Evolutionary conservation across 345 rosid genomes (phyloP).

Genomic region (Hibiscus syriacus): DNA sequence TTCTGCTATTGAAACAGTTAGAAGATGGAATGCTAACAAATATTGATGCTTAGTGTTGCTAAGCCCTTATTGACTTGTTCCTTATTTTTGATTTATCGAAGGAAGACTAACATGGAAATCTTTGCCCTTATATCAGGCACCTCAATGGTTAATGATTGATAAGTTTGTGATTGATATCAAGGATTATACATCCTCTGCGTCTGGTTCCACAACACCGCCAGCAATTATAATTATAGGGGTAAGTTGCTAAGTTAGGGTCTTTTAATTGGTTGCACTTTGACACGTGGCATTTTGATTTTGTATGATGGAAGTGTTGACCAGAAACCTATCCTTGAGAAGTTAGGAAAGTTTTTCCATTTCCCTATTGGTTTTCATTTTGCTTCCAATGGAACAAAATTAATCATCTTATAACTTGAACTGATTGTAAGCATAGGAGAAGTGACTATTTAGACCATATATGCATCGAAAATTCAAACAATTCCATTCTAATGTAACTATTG

Average conservation of each 20-base stretch:
- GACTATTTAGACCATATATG: background rate
- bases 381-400: background rate
- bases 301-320: constrained; percentile 38
- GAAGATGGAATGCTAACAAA: background rate
- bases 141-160: constrained; percentile 30
- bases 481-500: background rate
- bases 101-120: constrained; percentile 6
- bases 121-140: constrained; percentile 24
- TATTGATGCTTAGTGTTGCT: background rate
- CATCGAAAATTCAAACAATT: background rate
- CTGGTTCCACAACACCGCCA: constrained; percentile 48
- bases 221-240: constrained; percentile 77
- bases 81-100: background rate
- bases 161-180: constrained; percentile 53
- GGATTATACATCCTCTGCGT: constrained; percentile 37
- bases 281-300: constrained; percentile 14
- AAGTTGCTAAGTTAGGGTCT: constrained; percentile 16
- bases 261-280: constrained; percentile 5
- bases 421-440: background rate
- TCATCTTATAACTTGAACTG: background rate
- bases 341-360: constrained; percentile 40
- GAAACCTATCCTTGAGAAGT: constrained; percentile 41
- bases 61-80: background rate
- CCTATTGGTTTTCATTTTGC: background rate
- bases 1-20: background rate